Evolutionary conservation across 345 rosid genomes (phyloP).

Genomic region (Aurinia saxatilis): DNA sequence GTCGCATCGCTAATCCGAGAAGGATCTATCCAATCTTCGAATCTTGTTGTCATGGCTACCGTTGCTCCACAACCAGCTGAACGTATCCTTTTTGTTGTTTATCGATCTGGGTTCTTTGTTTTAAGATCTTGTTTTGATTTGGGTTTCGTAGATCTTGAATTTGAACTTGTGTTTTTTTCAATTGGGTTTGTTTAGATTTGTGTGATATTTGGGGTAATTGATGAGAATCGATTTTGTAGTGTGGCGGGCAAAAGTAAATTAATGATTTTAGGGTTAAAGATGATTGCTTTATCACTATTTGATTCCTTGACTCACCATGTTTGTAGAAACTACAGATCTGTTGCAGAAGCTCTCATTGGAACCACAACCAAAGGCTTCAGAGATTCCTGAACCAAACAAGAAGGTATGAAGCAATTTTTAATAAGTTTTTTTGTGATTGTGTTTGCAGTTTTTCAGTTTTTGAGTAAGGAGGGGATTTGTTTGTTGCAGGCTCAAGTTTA

Average conservation of each 20-base stretch:
- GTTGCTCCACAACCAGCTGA: conserved; percentile 62
- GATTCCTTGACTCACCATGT: conserved; percentile 44
- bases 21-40: conserved; percentile 26
- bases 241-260: background rate
- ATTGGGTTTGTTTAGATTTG: background rate
- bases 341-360: conserved; percentile 71
- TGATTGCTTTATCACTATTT: conserved; percentile 1
- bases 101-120: conserved; percentile 25
- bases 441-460: background rate
- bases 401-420: conserved; percentile 34
- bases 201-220: background rate
- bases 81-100: conserved; percentile 69
- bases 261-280: background rate
- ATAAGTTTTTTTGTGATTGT: background rate
- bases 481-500: conserved; percentile 46
- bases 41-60: conserved; percentile 46
- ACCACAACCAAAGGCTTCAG: conserved; percentile 53
- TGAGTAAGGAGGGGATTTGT: background rate
- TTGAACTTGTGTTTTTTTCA: conserved; percentile 6
- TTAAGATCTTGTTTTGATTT: conserved; percentile 11
- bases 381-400: conserved; percentile 66
- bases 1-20: conserved; percentile 28
- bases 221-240: background rate
- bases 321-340: conserved; percentile 68
- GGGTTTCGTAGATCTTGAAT: conserved; percentile 7